A percentile compares a stretch with the other conserved stretches of the same genome.
These are phyloP conservation scores for Tylopilus sp. DNA, from an alignment of 768 basidiomycete species.

Conservation along the genomic window DNA sequence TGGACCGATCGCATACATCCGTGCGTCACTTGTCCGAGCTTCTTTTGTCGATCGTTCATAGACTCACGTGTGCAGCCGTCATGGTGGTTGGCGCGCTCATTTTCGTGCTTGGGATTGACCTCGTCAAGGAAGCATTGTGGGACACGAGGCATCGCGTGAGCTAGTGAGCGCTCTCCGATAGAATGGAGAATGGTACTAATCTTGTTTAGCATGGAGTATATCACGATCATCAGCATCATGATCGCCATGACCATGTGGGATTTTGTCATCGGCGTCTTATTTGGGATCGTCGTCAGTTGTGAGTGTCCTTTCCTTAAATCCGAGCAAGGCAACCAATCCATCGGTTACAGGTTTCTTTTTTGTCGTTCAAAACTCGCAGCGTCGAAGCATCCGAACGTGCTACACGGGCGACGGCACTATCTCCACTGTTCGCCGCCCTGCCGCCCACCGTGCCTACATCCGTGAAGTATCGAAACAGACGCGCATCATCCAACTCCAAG, in stretches of 20 bases:
- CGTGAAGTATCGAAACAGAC: conserved; percentile 93
- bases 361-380: conserved; percentile 90
- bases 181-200: background rate
- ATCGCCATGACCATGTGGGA: conserved; percentile 92
- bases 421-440: conserved; percentile 89
- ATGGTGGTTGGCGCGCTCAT: conserved; percentile 91
- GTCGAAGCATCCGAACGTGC: conserved; percentile 78
- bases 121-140: conserved; percentile 95
- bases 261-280: conserved; percentile 90
- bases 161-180: conserved; percentile 41
- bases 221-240: conserved; percentile 84
- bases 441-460: conserved; percentile 83
- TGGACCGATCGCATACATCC: conserved; percentile 86
- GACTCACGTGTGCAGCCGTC: conserved; percentile 52
- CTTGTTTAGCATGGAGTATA: conserved; percentile 60
- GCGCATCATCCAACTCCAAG: conserved; percentile 83
- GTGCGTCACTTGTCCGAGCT: conserved; percentile 42
- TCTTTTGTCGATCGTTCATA: background rate
- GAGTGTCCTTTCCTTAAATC: conserved; percentile 25
- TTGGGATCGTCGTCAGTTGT: conserved; percentile 92
- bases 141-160: conserved; percentile 89
- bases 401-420: conserved; percentile 81
- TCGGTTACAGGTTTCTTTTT: conserved; percentile 75
- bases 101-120: conserved; percentile 90
- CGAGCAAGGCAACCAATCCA: background rate